Evolutionary conservation across 2,329 filamentous ascomycete species (phyloP).

Genomic region (Graphilbum ipis-grandicollis): DNA sequence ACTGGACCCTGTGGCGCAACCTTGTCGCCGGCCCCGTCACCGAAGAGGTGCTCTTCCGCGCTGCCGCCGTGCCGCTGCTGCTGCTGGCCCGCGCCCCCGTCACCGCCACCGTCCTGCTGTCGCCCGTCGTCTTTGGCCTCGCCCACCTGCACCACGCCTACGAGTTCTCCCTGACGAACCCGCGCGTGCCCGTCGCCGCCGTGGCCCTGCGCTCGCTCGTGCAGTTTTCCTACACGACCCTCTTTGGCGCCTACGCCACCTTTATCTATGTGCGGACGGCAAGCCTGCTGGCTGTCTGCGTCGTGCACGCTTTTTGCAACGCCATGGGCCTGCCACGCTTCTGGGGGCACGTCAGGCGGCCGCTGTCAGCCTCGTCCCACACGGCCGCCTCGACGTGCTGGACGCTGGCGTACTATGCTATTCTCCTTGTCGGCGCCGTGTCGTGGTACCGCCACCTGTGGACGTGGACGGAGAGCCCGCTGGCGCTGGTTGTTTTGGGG

Average conservation of each 20-base stretch:
- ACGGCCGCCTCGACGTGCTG: slow-evolving; percentile 29
- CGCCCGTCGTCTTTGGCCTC: slow-evolving; percentile 79
- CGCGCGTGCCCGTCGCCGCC: slow-evolving; percentile 43
- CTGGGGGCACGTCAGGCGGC: slow-evolving; percentile 55
- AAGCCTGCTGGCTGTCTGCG: slow-evolving; percentile 56
- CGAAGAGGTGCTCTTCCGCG: slow-evolving; percentile 88
- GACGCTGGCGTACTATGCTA: slow-evolving; percentile 63
- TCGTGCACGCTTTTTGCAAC: slow-evolving; percentile 82
- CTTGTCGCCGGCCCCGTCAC: slow-evolving; percentile 74
- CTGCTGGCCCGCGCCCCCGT: slow-evolving; percentile 47
- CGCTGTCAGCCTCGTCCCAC: slow-evolving; percentile 1
- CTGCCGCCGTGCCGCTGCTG: slow-evolving; percentile 68
- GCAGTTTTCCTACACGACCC: slow-evolving; percentile 76
- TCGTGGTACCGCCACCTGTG: slow-evolving; percentile 58
- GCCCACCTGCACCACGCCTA: slow-evolving; percentile 94
- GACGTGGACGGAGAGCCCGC: slow-evolving; percentile 47
- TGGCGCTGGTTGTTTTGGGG: slow-evolving; percentile 23
- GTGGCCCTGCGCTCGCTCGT: slow-evolving; percentile 57
- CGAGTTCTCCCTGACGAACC: slow-evolving; percentile 74
- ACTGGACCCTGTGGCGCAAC: slow-evolving; percentile 77
- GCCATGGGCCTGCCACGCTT: slow-evolving; percentile 75
- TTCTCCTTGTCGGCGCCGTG: slow-evolving; percentile 55
- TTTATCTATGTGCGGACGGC: slow-evolving; percentile 80
- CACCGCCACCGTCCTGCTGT: slow-evolving; percentile 53
- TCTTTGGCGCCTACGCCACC: slow-evolving; percentile 87